Evolutionary conservation across 495 filamentous ascomycete genomes (phyloP).

Genomic region (Xylaria cubensis): DNA sequence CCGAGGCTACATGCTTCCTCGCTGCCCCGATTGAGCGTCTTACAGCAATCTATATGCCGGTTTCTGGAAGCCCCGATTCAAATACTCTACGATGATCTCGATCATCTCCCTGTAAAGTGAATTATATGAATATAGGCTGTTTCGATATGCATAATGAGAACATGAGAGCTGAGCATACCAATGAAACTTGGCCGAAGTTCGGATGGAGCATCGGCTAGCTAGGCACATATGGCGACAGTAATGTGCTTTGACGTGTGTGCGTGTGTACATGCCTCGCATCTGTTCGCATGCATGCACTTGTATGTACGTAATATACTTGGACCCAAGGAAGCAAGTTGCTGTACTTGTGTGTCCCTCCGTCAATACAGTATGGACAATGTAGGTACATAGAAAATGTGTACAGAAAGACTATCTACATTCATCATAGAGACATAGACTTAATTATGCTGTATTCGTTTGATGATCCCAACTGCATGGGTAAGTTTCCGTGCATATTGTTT

Average conservation of each 20-base stretch:
- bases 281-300: slow-evolving; percentile 15
- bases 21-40: slow-evolving; percentile 10
- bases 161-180: neutral
- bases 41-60: slow-evolving; percentile 23
- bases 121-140: slow-evolving; percentile 22
- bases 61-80: neutral
- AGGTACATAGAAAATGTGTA: neutral
- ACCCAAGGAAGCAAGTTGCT: slow-evolving; percentile 4
- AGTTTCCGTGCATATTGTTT: neutral
- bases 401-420: neutral
- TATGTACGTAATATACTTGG: slow-evolving; percentile 14
- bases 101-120: slow-evolving; percentile 5
- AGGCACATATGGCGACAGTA: slow-evolving; percentile 1
- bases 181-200: slow-evolving; percentile 9
- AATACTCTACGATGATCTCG: slow-evolving; percentile 11
- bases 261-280: slow-evolving; percentile 6
- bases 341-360: neutral
- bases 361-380: neutral
- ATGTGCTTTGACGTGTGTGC: neutral
- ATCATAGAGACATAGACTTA: neutral
- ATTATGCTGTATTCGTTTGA: slow-evolving; percentile 12
- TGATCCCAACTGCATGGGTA: neutral
- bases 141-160: neutral
- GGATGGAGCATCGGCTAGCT: slow-evolving; percentile 18
- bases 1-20: neutral